Base-by-base conservation (phyloP, 2,329 filamentous ascomycete genomes). In the Talaromyces sp. region DNA sequence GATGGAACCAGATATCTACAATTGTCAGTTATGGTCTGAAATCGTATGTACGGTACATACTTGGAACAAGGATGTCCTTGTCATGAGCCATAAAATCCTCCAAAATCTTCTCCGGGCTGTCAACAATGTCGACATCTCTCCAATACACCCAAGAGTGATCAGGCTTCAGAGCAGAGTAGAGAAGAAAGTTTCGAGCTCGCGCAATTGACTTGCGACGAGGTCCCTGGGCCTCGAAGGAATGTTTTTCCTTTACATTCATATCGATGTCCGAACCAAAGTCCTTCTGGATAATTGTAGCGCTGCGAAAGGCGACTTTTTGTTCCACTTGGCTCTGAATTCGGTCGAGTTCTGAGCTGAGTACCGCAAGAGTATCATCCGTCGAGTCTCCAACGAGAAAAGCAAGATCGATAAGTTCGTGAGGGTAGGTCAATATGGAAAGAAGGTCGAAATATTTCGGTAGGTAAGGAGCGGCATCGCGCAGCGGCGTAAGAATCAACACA, bases 131-230 rank as follows among this genome's bases (percentile, higher is more conserved):
- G 59, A 97, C 93, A 76, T 99, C 95, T 66, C 95, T 88, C 95
- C 95, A 99, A 78, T 97, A 98, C 9, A 98, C 93, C 95, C 95
- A 99, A 9, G 93, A 94, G 76, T 99, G 95, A 67, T 98, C 93
- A 0, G 93, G 88, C 81, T 96, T 96, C 72, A 99, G 76, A 3
- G 95, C 90, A 0, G 92, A 84, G 37, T 88, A 87, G 1, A 99
- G 86, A 22, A 99, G 84, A 78, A 96, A 99, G 78, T 99, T 99
- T 71, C 95, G 87, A 33, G 95, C 95, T 70, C 86, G 88, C 54
- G 90, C 95, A 86, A 99, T 93, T 41, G 90, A 88, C 81, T 94
- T 98, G 69, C 95, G 88, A 68, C 95, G 87, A 6, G 94, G 93
- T 1, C 89, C 95, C 75, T 99, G 95, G 1, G 92, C 93, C 66